Evolutionary conservation across 768 basidiomycete species (phyloP), one percentile per base, ranked within the genome.

Genomic region (Hemileccinum rubropunctum): DNA sequence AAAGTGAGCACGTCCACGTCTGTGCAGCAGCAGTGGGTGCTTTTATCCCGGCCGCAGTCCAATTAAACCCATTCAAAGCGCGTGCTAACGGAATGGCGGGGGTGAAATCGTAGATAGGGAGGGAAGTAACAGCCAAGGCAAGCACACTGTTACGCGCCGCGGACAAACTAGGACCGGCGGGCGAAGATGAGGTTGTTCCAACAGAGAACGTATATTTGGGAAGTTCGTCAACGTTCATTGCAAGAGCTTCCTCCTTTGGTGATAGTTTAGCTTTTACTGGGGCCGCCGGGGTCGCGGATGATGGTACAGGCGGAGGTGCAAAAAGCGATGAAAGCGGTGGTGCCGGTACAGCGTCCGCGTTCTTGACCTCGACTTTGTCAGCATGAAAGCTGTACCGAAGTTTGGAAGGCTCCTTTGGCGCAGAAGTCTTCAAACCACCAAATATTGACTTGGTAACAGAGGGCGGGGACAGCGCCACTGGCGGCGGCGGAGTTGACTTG

Each of bases 341-440:
- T 15, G 45, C 35, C 14, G 45, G 26, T 12, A 10, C 42, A 32
- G 46, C 33, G 9, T 64, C 64, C 27, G 40, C 36, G 30, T 50
- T 43, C 47, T 58, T 56, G 27, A 59, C 62, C 51, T 73, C 72
- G 26, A 73, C 73, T 52, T 66, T 68, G 47, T 84, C 85, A 3
- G 80, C 76, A 41, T 82, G 79, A 65, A 85, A 80, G 57, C 86
- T 87, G 58, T 76, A 85, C 23, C 88, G 80, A 49, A 91, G 73
- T 61, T 89, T 90, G 51, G 88, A 89, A 2, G 88, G 87, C 48
- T 87, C 85, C 61, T 83, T 87, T 1, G 88, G 88, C 9, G 77
- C 76, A 23, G 73, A 79, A 3, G 77, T 68, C 62, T 83, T 86
- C 36, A 67, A 35, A n/a, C 34, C 33, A 40, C 60, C 49, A 26